Evolutionary conservation across 2,329 filamentous ascomycete species (phyloP), one percentile per base, ranked within the genome.

Genomic region (Talaromyces sp.): DNA sequence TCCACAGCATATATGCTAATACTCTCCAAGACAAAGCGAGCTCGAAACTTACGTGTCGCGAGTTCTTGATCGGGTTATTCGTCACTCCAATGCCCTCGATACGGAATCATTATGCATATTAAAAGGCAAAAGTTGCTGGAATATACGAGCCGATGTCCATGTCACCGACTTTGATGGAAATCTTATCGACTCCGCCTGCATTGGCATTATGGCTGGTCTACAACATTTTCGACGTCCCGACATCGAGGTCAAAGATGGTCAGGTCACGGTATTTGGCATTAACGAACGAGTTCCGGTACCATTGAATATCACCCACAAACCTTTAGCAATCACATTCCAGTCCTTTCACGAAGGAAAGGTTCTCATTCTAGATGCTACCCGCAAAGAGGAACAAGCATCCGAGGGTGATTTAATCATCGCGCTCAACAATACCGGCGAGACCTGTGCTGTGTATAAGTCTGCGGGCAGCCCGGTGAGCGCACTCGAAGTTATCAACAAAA

Each of bases 81-180:
- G 95, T 49, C 89, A 95, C 67, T 97, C 93, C 1, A 91, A 91
- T 71, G 94, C 95, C 6, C 87, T 99, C 47, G 94, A 98, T 77
- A 97, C 93, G 38, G 95, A 99, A 79, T 97, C 93, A 3, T 85
- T 99, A 53, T 99, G 95, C 78, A 91, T 99, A 25, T 84, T 97
- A 31, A 93, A 95, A 11, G 93, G 92, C 7, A 85, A 91, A 67
- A 97, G 96, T 78, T 95, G 91, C 81, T 99, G 95, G 88, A 90
- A 90, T 67, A 85, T 99, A 68, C 89, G 94, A 65, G 93, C 92
- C 22, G 94, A 98, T 76, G 86, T 98, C 25, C 95, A 99, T 78
- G 88, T 98, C 56, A 85, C 98, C 54, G 90, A 92, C 60, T 92
- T 93, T 75, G 94, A 98, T 76, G 95, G 95, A 62, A 94, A 93